phyloP scores from a whole-genome alignment of 805 yeast genomes.

The Myxozyma sirexii region DNA sequence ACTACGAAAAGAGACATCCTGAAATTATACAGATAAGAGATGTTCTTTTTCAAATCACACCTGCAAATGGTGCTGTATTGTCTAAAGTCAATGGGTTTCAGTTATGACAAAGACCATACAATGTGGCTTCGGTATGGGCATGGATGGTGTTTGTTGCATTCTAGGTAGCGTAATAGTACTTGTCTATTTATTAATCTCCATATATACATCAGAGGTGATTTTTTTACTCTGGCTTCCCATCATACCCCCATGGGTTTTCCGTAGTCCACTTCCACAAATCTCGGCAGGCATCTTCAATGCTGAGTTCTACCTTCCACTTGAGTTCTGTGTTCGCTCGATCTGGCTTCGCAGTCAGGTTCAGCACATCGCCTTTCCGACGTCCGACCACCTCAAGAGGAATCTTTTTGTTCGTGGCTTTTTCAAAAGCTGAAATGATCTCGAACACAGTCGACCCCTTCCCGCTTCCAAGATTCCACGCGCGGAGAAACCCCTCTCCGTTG shows the following conservation, averaged over 20 bases:
- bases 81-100: slow-evolving; percentile 11
- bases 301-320: slow-evolving; percentile 60
- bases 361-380: slow-evolving; percentile 76
- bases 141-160: slow-evolving; percentile 7
- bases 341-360: slow-evolving; percentile 72
- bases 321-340: slow-evolving; percentile 67
- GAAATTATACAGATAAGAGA: slow-evolving; percentile 5
- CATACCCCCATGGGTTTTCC: slow-evolving; percentile 65
- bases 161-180: background rate
- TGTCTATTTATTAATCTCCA: background rate
- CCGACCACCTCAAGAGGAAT: slow-evolving; percentile 67
- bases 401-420: slow-evolving; percentile 62
- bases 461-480: slow-evolving; percentile 84
- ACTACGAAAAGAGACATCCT: slow-evolving; percentile 14
- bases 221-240: slow-evolving; percentile 22
- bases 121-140: no score
- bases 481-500: slow-evolving; percentile 52
- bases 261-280: slow-evolving; percentile 81
- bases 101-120: no score
- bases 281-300: slow-evolving; percentile 64
- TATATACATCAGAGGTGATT: no score
- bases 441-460: slow-evolving; percentile 80
- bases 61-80: slow-evolving; percentile 21
- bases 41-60: slow-evolving; percentile 21
- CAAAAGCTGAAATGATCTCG: slow-evolving; percentile 67